Evolutionary conservation across 306 rosid species (phyloP), one percentile per base, ranked within the genome.

Genomic region (Begonia fuchsioides): DNA sequence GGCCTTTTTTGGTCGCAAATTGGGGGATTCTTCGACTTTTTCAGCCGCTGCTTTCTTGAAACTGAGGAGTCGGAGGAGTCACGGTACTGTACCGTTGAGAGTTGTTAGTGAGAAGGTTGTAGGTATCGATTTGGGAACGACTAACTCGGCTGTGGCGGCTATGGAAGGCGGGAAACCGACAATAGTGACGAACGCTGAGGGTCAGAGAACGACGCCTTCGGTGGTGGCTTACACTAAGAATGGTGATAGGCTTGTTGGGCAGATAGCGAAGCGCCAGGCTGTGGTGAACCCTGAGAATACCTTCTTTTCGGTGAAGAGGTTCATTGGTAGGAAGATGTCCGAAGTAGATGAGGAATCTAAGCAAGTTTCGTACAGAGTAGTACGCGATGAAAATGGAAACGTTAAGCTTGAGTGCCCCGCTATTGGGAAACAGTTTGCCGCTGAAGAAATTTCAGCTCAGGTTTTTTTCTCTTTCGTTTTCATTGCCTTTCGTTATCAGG

Each of bases 91-190:
- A 2, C 83, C 83, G 5, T 48, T 83, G 12, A 57, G 81, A 15
- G 70, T 80, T 3, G 96, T 73, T 6, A 80, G 62, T 63, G 93
- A 83, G 79, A 83, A 83, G 59, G 94, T 80, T 1, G 94, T 77
- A 17, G 93, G 86, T 10, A 81, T 77, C 44, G 83, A 77, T 58
- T 51, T 77, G 63, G 83, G 83, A 1, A 77, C 83, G 11, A 77
- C 79, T 1, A 77, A 77, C 58, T 77, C 83, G n/a, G 83, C 83
- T 14, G 79, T 77, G 9, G 83, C 83, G 13, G 79, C 79, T 32
- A 77, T 77, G 83, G 83, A 77, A 35, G 83, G 83, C 0, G 83
- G 83, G 0, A 63, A 77, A 17, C 83, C 83, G 5, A 77, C 83
- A 1, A 77, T 77, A 41, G 75, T 77, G 1, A 77, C 83, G 3